phyloP scores from a whole-genome alignment of 495 filamentous ascomycete species.

The Penicillium arizonense region DNA sequence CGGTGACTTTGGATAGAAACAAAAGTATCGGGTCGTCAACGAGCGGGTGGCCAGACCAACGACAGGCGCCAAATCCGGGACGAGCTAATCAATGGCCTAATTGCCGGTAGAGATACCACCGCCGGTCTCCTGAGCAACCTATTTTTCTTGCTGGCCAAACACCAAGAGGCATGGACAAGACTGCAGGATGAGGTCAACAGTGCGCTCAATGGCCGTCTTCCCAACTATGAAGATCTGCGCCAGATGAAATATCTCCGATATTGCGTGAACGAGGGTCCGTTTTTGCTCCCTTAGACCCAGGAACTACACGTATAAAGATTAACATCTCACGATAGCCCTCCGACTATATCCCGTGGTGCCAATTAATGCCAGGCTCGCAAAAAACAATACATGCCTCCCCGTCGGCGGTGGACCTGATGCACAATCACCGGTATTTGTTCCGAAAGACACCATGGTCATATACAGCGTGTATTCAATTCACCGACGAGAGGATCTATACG shows the following conservation, averaged over 20 bases:
- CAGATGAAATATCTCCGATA: too few species aligned
- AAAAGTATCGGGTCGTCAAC: neutral
- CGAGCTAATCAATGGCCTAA: neutral
- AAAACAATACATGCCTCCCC: constrained; percentile 43
- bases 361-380: constrained; percentile 38
- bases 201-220: too few species aligned
- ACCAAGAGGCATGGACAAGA: neutral
- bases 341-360: constrained; percentile 45
- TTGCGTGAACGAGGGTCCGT: too few species aligned
- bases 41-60: neutral
- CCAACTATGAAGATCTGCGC: too few species aligned
- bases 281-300: too few species aligned
- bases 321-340: constrained; percentile 9
- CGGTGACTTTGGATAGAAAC: neutral
- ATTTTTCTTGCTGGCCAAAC: neutral
- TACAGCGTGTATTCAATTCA: constrained; percentile 44
- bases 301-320: too few species aligned
- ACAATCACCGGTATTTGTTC: constrained; percentile 21
- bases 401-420: constrained; percentile 49
- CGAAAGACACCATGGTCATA: constrained; percentile 18
- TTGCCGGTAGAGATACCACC: neutral
- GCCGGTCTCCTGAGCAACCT: neutral
- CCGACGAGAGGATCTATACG: constrained; percentile 42
- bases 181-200: neutral
- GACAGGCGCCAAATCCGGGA: neutral